Base-by-base conservation (phyloP, 169 alveolate genomes). In the Cryptosporidium sp. region DNA sequence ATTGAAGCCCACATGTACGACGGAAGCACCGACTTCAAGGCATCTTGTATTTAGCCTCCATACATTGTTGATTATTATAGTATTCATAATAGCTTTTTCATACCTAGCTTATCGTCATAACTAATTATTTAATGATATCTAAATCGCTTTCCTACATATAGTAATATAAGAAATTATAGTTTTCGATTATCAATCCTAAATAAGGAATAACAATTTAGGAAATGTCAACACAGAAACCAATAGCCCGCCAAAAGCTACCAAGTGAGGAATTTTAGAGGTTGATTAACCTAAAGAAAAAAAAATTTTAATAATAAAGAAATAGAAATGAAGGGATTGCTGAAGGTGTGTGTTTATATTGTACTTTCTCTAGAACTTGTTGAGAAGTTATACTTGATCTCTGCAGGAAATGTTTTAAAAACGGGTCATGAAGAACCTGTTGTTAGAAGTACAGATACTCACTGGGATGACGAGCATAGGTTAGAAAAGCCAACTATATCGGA, bases 11-110 rank as follows among this genome's bases (percentile, higher is more conserved):
- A 70, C 48, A 94, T 86, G 85, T 95, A 96, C 94, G 97, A 95
- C 85, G 97, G 97, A 10, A 91, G 69, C 14, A 93, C 95, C 12
- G 96, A 94, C 89, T 95, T 86, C 70, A 93, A 93, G 87, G 93
- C 62, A 16, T 80, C 89, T 23, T 62, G 80, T 42, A 73, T 73
- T n/a, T 73, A 73, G 52, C 8, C 37, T 26, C 2, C 3, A 45
- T 14, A 7, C 10, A 37, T n/a, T 1, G 18, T 56, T 56, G 48
- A 42, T 42, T 42, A 42, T 7, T n/a, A 8, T 26, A 23, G 37
- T 26, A 26, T 21, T 26, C 2, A 9, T 9, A 23, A 26, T 21
- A 23, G 60, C 48, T 60, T 6, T 23, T 21, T 71, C 48, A 3
- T 45, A 35, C 16, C 69, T 60, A 16, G 0, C 29, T 5, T 29